A percentile compares a stretch with the other conserved stretches of the same genome.
Conservation (phyloP, 345 rosid species). For the Moringa oleifera region DNA sequence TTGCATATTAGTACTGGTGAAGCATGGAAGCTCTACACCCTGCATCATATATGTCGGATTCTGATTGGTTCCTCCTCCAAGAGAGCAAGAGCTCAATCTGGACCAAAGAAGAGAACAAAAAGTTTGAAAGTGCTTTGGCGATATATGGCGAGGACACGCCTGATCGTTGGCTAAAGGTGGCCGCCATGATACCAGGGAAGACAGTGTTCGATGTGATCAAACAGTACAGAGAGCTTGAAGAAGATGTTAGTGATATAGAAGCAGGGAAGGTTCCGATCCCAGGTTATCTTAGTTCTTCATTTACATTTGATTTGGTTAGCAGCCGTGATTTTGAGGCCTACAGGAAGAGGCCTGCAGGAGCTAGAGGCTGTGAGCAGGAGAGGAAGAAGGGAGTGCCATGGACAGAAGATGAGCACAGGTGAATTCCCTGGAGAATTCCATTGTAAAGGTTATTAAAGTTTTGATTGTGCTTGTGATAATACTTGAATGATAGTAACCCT, state of each 20-base stretch:
- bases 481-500: too few species aligned
- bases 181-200: slow-evolving; percentile 69
- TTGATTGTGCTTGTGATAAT: neutral
- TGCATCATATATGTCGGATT: slow-evolving; percentile 24
- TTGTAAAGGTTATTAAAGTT: too few species aligned
- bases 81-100: slow-evolving; percentile 33
- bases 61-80: slow-evolving; percentile 23
- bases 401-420: slow-evolving; percentile 99
- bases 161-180: slow-evolving; percentile 65
- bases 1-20: slow-evolving; percentile 4
- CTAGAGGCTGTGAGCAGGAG: slow-evolving; percentile 56
- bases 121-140: slow-evolving; percentile 76
- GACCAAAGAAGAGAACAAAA: slow-evolving; percentile 79
- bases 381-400: slow-evolving; percentile 95
- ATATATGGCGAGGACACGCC: slow-evolving; percentile 57
- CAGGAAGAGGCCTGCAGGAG: slow-evolving; percentile 47
- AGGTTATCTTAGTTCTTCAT: slow-evolving; percentile 46
- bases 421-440: slow-evolving; percentile 4
- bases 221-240: slow-evolving; percentile 65
- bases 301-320: slow-evolving; percentile 30
- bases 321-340: slow-evolving; percentile 29
- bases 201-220: slow-evolving; percentile 58
- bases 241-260: slow-evolving; percentile 65
- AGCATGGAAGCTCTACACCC: slow-evolving; percentile 62
- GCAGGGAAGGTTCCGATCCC: slow-evolving; percentile 75